Base-by-base conservation (phyloP, 1,284 basidiomycete species). In the Ustilago curta region DNA sequence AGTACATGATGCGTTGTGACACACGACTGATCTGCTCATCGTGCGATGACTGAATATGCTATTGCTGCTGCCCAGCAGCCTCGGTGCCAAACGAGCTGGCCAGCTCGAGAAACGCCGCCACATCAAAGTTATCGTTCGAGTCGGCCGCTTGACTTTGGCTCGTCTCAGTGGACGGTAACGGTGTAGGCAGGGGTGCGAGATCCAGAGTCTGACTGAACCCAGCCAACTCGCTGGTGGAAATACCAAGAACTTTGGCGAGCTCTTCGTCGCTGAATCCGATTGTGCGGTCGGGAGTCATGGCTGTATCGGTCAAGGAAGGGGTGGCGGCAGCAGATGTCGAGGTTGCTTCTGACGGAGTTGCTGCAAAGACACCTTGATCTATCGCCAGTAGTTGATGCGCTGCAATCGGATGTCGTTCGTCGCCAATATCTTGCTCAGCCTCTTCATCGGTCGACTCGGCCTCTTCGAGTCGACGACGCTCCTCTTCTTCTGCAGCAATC, bases 221-320 rank as follows among this genome's bases (percentile, higher is more conserved):
- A 12, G 60, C 68, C 14, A 75, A 50, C 21, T 75, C 72, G 43
- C 45, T 60, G 19, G 65, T 71, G 14, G 73, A 71, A 55, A 76
- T 72, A 35, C 73, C 73, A 7, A 76, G 65, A 8, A 72, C 61
- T 19, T 64, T 65, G 61, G 73, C 73, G 23, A 76, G 69, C 35
- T 76, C 73, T 45, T 65, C 65, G 39, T 76, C 73, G 53, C 59
- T 67, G 52, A 71, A 59, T 2, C 57, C 64, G 37, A 71, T 55
- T 6, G 60, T 42, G 9, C 59, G 59, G 35, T 63, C 62, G 7
- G 52, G 37, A 14, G 57, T 40, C 27, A 43, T 43, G 2, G 58
- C 40, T 8, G 54, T 31, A 16, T 56, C 69, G 31, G 27, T 53
- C 16, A 70, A 16, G 27, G 60, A 47, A 8, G 59, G 59, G 6